Conservation (phyloP, 2,329 filamentous ascomycete species). For the Diaporthe batatas region DNA sequence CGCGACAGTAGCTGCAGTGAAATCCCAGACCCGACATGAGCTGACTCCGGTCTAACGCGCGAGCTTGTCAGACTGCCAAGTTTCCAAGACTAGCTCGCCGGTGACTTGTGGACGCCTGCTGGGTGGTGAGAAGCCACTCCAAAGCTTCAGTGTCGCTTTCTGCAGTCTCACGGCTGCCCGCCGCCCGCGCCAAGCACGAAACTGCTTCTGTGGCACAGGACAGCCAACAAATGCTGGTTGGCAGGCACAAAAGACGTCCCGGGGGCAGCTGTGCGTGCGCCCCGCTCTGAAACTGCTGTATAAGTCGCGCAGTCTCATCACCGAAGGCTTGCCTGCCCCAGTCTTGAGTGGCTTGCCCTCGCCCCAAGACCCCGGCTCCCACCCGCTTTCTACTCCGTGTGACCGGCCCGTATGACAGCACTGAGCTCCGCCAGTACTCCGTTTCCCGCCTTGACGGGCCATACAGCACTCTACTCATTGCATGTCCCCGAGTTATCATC, state of each 20-base stretch:
- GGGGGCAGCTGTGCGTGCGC: not conserved
- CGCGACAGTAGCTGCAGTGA: slow-evolving; percentile 17
- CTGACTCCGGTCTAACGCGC: slow-evolving; percentile 33
- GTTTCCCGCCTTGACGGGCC: slow-evolving; percentile 19
- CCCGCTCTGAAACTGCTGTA: slow-evolving; percentile 25
- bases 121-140: slow-evolving; percentile 12
- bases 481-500: slow-evolving; percentile 30
- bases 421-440: slow-evolving; percentile 31
- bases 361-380: slow-evolving; percentile 33
- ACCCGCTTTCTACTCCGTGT: slow-evolving; percentile 37
- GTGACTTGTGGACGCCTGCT: not conserved
- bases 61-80: slow-evolving; percentile 32
- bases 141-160: slow-evolving; percentile 31
- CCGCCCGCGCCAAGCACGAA: slow-evolving; percentile 14
- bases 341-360: slow-evolving; percentile 21
- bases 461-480: slow-evolving; percentile 24
- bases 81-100: slow-evolving; percentile 28
- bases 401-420: slow-evolving; percentile 37
- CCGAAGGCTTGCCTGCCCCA: slow-evolving; percentile 24
- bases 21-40: slow-evolving; percentile 6
- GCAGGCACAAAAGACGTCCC: slow-evolving; percentile 14
- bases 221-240: slow-evolving; percentile 9
- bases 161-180: slow-evolving; percentile 32
- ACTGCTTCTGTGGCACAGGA: slow-evolving; percentile 35
- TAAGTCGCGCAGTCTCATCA: slow-evolving; percentile 31